A percentile compares a stretch with the other conserved stretches of the same genome.
Evolutionary conservation across 192 early-diverging fungal species (phyloP).

Genomic region (Gamsiella multidivaricata): DNA sequence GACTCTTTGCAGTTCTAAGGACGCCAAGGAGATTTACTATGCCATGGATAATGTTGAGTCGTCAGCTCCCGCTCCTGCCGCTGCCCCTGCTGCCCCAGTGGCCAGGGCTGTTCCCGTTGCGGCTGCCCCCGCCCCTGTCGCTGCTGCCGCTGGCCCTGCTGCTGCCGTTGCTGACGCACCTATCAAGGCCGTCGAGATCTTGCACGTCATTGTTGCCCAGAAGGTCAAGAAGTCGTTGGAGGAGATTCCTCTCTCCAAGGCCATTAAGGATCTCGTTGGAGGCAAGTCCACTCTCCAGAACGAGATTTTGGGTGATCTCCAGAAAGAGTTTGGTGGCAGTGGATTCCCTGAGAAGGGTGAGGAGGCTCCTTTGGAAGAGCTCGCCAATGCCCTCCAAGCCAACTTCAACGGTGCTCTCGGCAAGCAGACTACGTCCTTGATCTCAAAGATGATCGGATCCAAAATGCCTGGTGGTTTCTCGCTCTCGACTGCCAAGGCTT

Average conservation of each 20-base stretch:
- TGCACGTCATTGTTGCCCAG: conserved; percentile 87
- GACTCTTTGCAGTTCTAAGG: conserved; percentile 90
- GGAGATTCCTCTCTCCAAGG: conserved; percentile 78
- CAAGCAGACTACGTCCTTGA: conserved; percentile 77
- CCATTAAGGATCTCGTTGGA: conserved; percentile 92
- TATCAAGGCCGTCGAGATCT: conserved; percentile 84
- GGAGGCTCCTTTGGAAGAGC: conserved; percentile 86
- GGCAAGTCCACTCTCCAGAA: conserved; percentile 97
- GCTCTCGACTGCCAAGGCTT: conserved; percentile 79
- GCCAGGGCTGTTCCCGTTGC: conserved; percentile 60
- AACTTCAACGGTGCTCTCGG: conserved; percentile 77
- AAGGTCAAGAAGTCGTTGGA: conserved; percentile 87
- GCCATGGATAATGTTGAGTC: conserved; percentile 79
- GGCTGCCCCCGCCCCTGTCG: conserved; percentile 66
- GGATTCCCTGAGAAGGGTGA: conserved; percentile 90
- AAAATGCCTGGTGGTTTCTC: conserved; percentile 96
- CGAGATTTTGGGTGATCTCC: conserved; percentile 93
- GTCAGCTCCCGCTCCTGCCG: conserved; percentile 56
- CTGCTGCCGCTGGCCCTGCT: conserved; percentile 65
- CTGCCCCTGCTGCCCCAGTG: conserved; percentile 62
- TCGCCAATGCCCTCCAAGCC: conserved; percentile 71
- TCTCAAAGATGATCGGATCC: conserved; percentile 82
- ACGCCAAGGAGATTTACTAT: conserved; percentile 95
- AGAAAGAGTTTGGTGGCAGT: conserved; percentile 84
- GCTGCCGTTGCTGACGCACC: conserved; percentile 81